Base-by-base conservation (phyloP, 148 eudicot species). In the Oxyria digyna region DNA sequence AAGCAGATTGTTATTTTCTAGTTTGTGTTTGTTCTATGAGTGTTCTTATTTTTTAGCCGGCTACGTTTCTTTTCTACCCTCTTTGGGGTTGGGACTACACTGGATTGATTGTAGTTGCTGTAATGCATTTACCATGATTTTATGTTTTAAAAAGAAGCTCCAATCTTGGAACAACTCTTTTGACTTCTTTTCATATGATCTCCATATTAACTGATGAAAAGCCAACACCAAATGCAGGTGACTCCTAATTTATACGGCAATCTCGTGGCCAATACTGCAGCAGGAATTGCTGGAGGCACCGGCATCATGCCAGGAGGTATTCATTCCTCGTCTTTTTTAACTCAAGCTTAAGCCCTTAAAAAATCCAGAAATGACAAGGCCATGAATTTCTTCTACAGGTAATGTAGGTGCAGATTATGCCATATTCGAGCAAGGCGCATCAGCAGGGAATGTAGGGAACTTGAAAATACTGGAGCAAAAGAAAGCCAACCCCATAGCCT, bases 161-260 rank as follows among this genome's bases (percentile, higher is more conserved):
- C 26, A n/a, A 33, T 33, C 37, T 33, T 33, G 5, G 2, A 33
- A 2, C 5, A 2, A 2, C 37, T 33, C 37, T 5, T 2, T 33
- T 33, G 3, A 33, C 6, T 38, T 38, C 3, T 7, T 5, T 38
- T 7, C 41, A 38, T 38, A 38, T 38, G 9, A n/a, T 15, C 11
- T 14, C 38, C 38, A 27, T 18, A 38, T 71, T 49, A n/a, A 62
- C 42, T 73, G 57, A 80, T 68, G 75, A 55, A n/a, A 13, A n/a
- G n/a, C 24, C 42, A 6, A 11, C 69, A 29, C 33, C 38, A 62
- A 32, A 64, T 62, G 52, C 72, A 89, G 96, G 96, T 89, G 21
- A 89, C 96, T 46, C 96, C 96, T n/a, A 89, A 89, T 73, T 82
- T 89, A 0, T 87, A 89, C 69, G 96, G 96, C 55, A 89, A 89